phyloP scores from a whole-genome alignment of 2,329 filamentous ascomycete genomes.

The Monosporascus ibericus region DNA sequence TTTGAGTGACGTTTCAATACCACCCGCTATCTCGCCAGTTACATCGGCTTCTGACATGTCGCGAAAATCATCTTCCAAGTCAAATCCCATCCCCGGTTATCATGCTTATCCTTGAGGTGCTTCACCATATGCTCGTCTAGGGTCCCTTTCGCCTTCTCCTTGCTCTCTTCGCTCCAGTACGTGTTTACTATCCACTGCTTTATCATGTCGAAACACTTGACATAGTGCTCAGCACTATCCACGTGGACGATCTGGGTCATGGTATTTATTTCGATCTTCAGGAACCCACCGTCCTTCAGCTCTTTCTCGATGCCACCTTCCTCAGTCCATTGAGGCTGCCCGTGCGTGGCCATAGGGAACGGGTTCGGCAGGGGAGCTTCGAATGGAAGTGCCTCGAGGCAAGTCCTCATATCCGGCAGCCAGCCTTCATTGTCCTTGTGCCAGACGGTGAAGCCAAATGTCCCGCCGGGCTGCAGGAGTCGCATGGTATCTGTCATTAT shows the following conservation, averaged over 20 bases:
- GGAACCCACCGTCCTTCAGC: constrained; percentile 29
- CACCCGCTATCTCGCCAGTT: too few relatives aligned
- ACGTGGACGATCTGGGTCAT: constrained; percentile 23
- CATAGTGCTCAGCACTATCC: constrained; percentile 29
- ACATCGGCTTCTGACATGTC: constrained; percentile 17
- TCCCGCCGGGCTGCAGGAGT: constrained; percentile 32
- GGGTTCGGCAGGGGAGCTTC: constrained; percentile 28
- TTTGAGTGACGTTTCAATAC: too few relatives aligned
- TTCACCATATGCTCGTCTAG: constrained; percentile 23
- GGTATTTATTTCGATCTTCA: constrained; percentile 30
- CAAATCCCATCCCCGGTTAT: constrained; percentile 27
- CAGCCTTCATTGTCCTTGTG: constrained; percentile 27
- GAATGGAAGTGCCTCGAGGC: constrained; percentile 35
- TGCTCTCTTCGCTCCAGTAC: constrained; percentile 34
- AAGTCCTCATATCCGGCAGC: constrained; percentile 30
- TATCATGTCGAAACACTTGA: constrained; percentile 32
- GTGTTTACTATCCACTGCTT: constrained; percentile 29
- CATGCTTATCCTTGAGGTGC: constrained; percentile 35
- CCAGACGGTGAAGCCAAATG: constrained; percentile 33
- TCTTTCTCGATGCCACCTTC: constrained; percentile 31
- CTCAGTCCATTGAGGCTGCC: constrained; percentile 33
- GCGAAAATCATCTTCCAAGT: constrained; percentile 25
- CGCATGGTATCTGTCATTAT: constrained; percentile 28
- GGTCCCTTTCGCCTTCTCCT: constrained; percentile 30
- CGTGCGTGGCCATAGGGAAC: constrained; percentile 33